Evolutionary conservation across 2,329 filamentous ascomycete genomes (phyloP), one percentile per base, ranked within the genome.

Genomic region (Hymenoscyphus linearis): DNA sequence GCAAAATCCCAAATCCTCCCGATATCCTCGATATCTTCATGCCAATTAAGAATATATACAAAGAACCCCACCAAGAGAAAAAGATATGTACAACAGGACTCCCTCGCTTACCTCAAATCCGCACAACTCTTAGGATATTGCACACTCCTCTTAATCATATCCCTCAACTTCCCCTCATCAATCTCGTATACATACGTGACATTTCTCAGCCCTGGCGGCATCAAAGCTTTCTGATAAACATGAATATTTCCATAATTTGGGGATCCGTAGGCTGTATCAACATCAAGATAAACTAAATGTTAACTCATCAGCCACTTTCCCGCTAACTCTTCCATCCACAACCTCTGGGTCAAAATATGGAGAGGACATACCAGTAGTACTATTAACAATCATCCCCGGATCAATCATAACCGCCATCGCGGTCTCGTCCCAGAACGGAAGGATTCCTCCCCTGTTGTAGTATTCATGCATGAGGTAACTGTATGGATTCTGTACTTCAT

Each of bases 341-440:
- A n/a, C n/a, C n/a, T n/a, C n/a, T n/a, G n/a, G n/a, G n/a, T n/a
- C n/a, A n/a, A n/a, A n/a, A n/a, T n/a, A n/a, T n/a, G 27, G 27
- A 9, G 31, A 9, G 31, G 31, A 31, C 10, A 31, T 61, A 73
- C 71, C 72, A 58, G 68, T 70, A 1, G 73, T 77, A 27, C 68
- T 68, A 58, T 78, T 78, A 9, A 67, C 71, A 36, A 74, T 72
- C 35, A 78, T 71, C 5, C 65, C 68, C 0, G 74, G 73, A 58
- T 78, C 74, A 4, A 76, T 58, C 61, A 78, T 71, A 4, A 78
- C 72, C 0, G 73, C 74, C n/a, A 73, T 73, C 1, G 77, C 76
- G 3, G 76, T 79, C 67, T 79, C 77, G 59, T 79, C 77, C 77
- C 77, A 79, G 56, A 78, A 76, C 0, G 77, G 77, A 55, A 78